Percentiles rank a stretch among this genome's conserved stretches.
Evolutionary conservation across 2,329 filamentous ascomycete genomes (phyloP).

Genomic region (Penicillium aurantiogriseum): DNA sequence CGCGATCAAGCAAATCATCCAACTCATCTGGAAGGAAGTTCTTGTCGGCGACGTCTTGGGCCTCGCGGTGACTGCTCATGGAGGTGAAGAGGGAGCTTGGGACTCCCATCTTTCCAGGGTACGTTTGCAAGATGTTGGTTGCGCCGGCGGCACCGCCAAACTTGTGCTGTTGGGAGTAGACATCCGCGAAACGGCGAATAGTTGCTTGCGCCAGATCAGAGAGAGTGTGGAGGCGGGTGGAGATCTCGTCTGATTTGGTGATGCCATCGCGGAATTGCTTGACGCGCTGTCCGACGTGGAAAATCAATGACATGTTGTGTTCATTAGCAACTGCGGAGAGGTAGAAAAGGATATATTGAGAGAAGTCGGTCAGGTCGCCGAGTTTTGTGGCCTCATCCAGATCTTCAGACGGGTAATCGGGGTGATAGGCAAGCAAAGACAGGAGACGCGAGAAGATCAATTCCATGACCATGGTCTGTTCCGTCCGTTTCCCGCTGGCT

Average conservation of each 20-base stretch:
- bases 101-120: constrained; percentile 74
- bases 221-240: constrained; percentile 69
- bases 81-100: constrained; percentile 75
- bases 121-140: constrained; percentile 69
- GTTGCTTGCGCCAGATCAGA: constrained; percentile 82
- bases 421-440: constrained; percentile 87
- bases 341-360: constrained; percentile 87
- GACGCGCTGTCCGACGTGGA: constrained; percentile 86
- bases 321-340: constrained; percentile 78
- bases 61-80: constrained; percentile 72
- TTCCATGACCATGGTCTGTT: constrained; percentile 70
- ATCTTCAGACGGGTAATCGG: constrained; percentile 64
- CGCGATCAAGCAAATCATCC: constrained; percentile 71
- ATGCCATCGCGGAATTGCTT: constrained; percentile 87
- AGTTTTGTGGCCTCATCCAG: constrained; percentile 47
- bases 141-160: constrained; percentile 41
- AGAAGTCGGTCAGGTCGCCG: constrained; percentile 71
- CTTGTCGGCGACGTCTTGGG: constrained; percentile 82
- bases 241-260: constrained; percentile 50
- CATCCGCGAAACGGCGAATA: constrained; percentile 81
- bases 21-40: constrained; percentile 76
- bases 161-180: constrained; percentile 67
- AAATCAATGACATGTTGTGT: constrained; percentile 83
- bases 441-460: constrained; percentile 77
- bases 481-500: constrained; percentile 36